Evolutionary conservation across 768 basidiomycete species (phyloP).

Genomic region (Candolleomyces aberdarensis): DNA sequence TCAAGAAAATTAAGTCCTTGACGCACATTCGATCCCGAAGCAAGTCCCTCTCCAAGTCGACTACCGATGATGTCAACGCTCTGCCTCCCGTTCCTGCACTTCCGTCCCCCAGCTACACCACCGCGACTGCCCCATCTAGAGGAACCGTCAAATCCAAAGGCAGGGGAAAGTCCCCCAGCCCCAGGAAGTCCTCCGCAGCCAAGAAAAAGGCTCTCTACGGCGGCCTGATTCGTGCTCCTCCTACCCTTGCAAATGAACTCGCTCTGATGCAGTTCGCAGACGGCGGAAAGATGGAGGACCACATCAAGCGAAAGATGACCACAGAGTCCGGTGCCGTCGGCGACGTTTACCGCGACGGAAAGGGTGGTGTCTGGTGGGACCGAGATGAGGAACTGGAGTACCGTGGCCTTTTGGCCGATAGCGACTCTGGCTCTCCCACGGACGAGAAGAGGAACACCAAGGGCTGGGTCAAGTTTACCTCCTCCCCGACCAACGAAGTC

Average conservation of each 20-base stretch:
- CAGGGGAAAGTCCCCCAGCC: background rate
- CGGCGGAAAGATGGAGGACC: constrained; percentile 56
- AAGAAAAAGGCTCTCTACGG: constrained; percentile 51
- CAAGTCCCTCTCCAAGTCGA: constrained; percentile 4
- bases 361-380: constrained; percentile 69
- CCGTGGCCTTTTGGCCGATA: constrained; percentile 46
- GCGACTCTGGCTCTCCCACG: constrained; percentile 18
- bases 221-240: constrained; percentile 32
- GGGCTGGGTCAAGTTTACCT: constrained; percentile 21
- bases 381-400: constrained; percentile 72
- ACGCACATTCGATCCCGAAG: constrained; percentile 7
- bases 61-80: background rate
- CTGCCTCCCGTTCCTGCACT: background rate
- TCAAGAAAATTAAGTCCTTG: constrained; percentile 15
- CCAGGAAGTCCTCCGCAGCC: constrained; percentile 28
- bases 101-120: constrained; percentile 1
- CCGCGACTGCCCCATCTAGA: constrained; percentile 14
- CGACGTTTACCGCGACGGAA: constrained; percentile 57
- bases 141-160: constrained; percentile 7
- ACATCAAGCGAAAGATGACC: constrained; percentile 53
- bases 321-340: constrained; percentile 52
- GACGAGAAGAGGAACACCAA: constrained; percentile 9
- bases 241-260: constrained; percentile 62
- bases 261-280: constrained; percentile 68
- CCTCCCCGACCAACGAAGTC: background rate